Evolutionary conservation across 2,329 filamentous ascomycete genomes (phyloP).

Genomic region (Fusarium compactum): DNA sequence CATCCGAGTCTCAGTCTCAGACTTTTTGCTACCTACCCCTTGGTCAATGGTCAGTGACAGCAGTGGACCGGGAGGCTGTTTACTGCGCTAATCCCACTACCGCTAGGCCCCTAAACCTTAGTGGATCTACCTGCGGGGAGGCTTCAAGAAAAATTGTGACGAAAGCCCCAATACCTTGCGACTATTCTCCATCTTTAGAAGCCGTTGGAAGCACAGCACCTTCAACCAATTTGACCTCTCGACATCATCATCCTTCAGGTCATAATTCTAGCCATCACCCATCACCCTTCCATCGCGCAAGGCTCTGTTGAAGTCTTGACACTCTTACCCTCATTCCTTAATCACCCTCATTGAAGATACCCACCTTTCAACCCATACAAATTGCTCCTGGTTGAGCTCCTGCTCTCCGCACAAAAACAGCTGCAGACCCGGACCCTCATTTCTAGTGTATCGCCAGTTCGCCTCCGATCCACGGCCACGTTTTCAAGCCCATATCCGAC

Average conservation of each 20-base stretch:
- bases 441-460: conserved; percentile 36
- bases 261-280: conserved; percentile 8
- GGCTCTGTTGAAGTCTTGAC: background rate
- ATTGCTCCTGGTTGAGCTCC: conserved; percentile 39
- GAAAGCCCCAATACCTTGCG: conserved; percentile 44
- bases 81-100: conserved; percentile 32
- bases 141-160: conserved; percentile 51
- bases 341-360: conserved; percentile 18
- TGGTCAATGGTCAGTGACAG: conserved; percentile 7
- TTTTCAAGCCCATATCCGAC: conserved; percentile 25
- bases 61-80: conserved; percentile 14
- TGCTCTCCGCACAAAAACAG: conserved; percentile 38
- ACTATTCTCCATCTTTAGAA: conserved; percentile 40
- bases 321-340: conserved; percentile 23
- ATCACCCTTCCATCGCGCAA: conserved; percentile 6
- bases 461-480: conserved; percentile 32
- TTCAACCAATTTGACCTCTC: conserved; percentile 13
- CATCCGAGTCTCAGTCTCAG: background rate
- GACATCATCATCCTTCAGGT: conserved; percentile 43
- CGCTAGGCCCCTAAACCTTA: conserved; percentile 28
- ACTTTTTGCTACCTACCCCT: background rate
- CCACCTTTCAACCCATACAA: conserved; percentile 12
- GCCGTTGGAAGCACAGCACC: conserved; percentile 42
- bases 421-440: conserved; percentile 36
- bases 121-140: conserved; percentile 42